A percentile compares a stretch with the other conserved stretches of the same genome.
Conservation (phyloP, 2,329 filamentous ascomycete species). For the Beauveria sp. region DNA sequence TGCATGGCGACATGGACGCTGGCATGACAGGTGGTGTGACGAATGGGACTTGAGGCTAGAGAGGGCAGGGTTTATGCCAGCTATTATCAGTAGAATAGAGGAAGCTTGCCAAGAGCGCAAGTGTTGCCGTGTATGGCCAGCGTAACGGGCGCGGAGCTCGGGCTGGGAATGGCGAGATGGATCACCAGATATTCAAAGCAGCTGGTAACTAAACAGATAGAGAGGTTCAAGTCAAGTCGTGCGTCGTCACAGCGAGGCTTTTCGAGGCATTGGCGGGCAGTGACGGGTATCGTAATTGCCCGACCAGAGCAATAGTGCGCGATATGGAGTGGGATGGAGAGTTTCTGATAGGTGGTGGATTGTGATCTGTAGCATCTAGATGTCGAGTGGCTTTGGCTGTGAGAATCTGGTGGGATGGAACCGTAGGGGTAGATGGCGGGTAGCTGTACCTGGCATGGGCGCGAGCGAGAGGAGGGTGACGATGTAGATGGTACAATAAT, state of each 20-base stretch:
- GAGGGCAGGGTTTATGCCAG: neutral
- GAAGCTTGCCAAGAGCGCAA: neutral
- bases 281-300: neutral
- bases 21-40: slow-evolving; percentile 6
- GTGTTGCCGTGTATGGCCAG: neutral
- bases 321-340: neutral
- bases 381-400: neutral
- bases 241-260: neutral
- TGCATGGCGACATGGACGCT: neutral
- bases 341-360: neutral
- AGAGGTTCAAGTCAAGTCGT: no score
- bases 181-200: neutral
- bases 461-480: neutral
- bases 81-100: neutral
- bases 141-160: neutral
- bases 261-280: neutral
- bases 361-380: slow-evolving; percentile 4
- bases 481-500: neutral
- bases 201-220: neutral
- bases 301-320: no score
- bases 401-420: neutral
- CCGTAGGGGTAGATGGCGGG: neutral
- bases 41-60: neutral
- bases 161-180: neutral
- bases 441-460: neutral